Conservation (phyloP, 257 asterid genomes). For the Lavandula angustifolia region DNA sequence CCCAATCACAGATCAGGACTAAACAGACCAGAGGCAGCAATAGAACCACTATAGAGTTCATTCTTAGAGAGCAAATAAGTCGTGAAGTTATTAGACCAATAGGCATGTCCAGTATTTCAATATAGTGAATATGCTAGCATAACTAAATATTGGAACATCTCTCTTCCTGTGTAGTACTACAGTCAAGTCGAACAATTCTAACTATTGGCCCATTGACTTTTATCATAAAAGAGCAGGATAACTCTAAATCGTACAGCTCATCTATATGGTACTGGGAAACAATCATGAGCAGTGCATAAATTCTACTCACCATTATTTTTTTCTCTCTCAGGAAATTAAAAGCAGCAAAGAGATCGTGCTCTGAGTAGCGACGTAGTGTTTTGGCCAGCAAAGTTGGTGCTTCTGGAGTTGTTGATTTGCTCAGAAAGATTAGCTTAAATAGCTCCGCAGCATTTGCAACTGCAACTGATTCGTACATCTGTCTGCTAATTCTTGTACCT, state of each 20-base stretch:
- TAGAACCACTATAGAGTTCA: conserved; percentile 24
- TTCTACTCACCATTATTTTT: conserved; percentile 70
- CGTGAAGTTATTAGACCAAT: not conserved
- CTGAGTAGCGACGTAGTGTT: conserved; percentile 90
- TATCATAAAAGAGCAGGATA: conserved; percentile 15
- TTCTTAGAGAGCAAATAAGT: conserved; percentile 17
- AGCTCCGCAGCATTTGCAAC: conserved; percentile 93
- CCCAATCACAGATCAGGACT: conserved; percentile 24
- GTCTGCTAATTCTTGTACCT: conserved; percentile 44
- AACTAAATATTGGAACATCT: conserved; percentile 9
- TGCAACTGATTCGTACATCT: conserved; percentile 77
- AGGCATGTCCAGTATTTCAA: not conserved
- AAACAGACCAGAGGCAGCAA: conserved; percentile 3
- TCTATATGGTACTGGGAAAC: conserved; percentile 7
- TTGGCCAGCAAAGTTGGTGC: conserved; percentile 74
- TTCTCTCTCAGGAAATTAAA: conserved; percentile 87
- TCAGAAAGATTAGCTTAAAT: conserved; percentile 83
- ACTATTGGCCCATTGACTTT: not conserved
- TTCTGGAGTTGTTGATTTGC: conserved; percentile 73
- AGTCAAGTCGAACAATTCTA: conserved; percentile 13
- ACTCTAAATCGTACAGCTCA: conserved; percentile 10
- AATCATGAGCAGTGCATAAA: conserved; percentile 24
- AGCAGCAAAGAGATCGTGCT: conserved; percentile 96
- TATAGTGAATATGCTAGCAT: conserved; percentile 17
- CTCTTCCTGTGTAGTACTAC: not conserved